Percentiles rank a stretch among this genome's conserved stretches.
These are phyloP conservation scores for Trichosporon sp. DNA, from an alignment of 1,284 basidiomycete genomes.

Conservation along the genomic window DNA sequence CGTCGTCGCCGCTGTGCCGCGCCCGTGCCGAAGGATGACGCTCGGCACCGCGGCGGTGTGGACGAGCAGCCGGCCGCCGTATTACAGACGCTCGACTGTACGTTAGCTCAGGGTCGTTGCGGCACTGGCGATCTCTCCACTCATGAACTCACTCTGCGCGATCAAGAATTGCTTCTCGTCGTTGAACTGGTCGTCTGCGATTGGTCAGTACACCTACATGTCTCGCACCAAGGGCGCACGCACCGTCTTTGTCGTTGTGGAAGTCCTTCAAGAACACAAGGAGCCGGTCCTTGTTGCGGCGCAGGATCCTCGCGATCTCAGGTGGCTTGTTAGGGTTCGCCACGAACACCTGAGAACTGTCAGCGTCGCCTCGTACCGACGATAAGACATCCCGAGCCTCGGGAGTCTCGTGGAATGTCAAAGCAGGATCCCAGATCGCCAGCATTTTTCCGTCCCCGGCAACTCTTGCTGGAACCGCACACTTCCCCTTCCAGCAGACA, in stretches of 20 bases:
- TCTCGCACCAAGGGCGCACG: slow-evolving; percentile 30
- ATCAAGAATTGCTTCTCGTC: slow-evolving; percentile 97
- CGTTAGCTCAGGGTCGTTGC: not conserved
- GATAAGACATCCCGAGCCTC: not conserved
- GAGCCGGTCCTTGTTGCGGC: slow-evolving; percentile 90
- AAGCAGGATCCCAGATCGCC: not conserved
- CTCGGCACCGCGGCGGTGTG: not conserved
- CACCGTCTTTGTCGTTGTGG: slow-evolving; percentile 96
- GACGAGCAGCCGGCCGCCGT: not conserved
- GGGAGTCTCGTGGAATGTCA: not conserved
- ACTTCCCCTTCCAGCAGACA: too few species aligned
- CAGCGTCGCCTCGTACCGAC: not conserved
- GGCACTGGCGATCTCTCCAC: not conserved
- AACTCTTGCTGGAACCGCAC: too few species aligned
- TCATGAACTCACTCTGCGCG: slow-evolving; percentile 60
- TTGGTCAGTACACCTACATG: not conserved
- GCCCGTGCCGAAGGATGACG: not conserved
- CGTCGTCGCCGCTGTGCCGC: not conserved
- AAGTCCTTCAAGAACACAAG: slow-evolving; percentile 84
- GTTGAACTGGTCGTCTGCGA: slow-evolving; percentile 84
- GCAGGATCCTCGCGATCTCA: slow-evolving; percentile 84
- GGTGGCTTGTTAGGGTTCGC: slow-evolving; percentile 98
- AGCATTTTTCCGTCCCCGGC: not conserved
- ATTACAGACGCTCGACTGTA: slow-evolving; percentile 17
- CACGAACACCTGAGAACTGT: slow-evolving; percentile 75